phyloP scores from a whole-genome alignment of 768 basidiomycete species.

The Leccinum sublutescens region DNA sequence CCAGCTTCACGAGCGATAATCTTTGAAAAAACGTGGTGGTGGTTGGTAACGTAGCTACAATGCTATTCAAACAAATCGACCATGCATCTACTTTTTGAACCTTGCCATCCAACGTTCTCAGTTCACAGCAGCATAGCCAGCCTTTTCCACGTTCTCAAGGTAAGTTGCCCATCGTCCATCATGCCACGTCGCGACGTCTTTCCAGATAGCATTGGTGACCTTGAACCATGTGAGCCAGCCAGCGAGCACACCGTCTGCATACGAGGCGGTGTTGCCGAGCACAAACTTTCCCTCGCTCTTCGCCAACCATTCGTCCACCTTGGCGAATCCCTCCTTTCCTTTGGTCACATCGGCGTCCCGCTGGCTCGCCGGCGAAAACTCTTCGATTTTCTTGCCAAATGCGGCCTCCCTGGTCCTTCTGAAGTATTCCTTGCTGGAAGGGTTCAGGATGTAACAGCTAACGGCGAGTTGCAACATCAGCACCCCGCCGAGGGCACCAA shows the following conservation, averaged over 20 bases:
- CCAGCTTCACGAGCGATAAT: not conserved
- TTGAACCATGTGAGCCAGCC: constrained; percentile 37
- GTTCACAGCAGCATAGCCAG: constrained; percentile 29
- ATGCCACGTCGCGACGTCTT: constrained; percentile 36
- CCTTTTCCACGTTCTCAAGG: constrained; percentile 28
- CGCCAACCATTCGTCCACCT: constrained; percentile 32
- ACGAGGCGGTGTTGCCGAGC: constrained; percentile 34
- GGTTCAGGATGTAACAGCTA: constrained; percentile 21
- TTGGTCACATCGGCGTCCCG: constrained; percentile 29
- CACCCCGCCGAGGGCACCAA: constrained; percentile 12
- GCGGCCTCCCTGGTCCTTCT: constrained; percentile 32
- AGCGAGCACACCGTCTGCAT: constrained; percentile 37
- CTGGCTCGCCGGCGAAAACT: constrained; percentile 33
- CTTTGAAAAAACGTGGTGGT: not conserved
- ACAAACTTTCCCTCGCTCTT: constrained; percentile 33
- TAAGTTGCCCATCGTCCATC: constrained; percentile 39
- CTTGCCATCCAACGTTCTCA: not conserved
- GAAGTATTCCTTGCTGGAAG: constrained; percentile 33
- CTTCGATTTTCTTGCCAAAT: constrained; percentile 36
- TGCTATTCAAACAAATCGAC: constrained; percentile 1
- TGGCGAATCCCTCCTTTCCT: constrained; percentile 23
- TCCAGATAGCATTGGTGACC: constrained; percentile 33
- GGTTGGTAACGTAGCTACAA: not conserved
- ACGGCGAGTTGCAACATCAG: constrained; percentile 14
- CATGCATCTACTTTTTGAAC: not conserved